These are phyloP conservation scores for Fraxinus excelsior DNA, from an alignment of 257 asterid genomes.

Conservation along the genomic window DNA sequence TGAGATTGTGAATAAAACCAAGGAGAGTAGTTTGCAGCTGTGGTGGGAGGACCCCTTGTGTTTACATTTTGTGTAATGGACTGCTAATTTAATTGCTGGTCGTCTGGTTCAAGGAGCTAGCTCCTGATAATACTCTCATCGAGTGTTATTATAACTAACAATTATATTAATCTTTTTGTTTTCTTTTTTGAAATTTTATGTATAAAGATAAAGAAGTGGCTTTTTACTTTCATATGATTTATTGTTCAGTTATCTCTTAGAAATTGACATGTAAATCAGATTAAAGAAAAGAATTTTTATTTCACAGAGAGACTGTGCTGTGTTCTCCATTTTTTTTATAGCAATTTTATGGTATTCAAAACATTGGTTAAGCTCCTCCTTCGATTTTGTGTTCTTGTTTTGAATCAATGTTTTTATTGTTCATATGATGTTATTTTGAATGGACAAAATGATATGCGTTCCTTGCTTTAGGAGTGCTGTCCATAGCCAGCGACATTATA, in stretches of 20 bases:
- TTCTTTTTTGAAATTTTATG: background rate
- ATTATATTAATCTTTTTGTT: no score
- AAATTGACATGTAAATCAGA: constrained; percentile 1
- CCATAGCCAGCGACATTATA: no score
- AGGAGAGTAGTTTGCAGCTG: no score
- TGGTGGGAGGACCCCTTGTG: background rate
- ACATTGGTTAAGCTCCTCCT: background rate
- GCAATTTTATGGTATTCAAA: background rate
- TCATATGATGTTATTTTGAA: background rate
- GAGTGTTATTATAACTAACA: background rate
- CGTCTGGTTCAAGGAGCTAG: background rate
- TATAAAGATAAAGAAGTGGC: background rate
- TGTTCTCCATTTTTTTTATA: background rate
- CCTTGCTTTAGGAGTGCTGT: background rate
- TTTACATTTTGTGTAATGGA: no score
- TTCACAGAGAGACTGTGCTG: background rate
- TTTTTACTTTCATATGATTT: background rate
- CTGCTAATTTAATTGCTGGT: background rate
- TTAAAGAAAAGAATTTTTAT: background rate
- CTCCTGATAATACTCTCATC: background rate
- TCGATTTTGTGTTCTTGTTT: background rate
- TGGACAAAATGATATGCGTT: background rate
- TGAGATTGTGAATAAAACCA: no score
- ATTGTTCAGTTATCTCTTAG: background rate
- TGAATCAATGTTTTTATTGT: background rate